Base-by-base conservation (phyloP, 176 grass and related monocot genomes). In the Leersia perrieri region DNA sequence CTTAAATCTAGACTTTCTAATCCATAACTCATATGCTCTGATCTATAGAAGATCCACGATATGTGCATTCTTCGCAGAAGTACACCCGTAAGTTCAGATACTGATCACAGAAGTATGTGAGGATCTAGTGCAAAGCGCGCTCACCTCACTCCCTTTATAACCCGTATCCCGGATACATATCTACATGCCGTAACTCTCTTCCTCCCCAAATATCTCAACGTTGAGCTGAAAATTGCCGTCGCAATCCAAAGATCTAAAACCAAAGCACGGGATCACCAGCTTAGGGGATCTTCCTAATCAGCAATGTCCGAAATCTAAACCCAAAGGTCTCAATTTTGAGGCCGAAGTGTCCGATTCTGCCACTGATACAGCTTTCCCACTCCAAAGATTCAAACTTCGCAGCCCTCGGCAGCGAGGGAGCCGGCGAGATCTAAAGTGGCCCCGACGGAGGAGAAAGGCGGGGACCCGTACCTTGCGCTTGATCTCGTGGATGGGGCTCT, bases 401-500 rank as follows among this genome's bases (percentile, higher is more conserved):
- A 83, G 68, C 80, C 29, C 27, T 35, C n/a, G n/a, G 14, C 42
- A 1, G 80, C 42, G 31, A n/a, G n/a, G 31, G 66, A 23, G 31
- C 12, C 15, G 11, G 18, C 63, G 64, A 72, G 77, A 92, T 95
- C 87, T 92, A 75, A 51, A 7, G 45, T 8, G 15, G 44, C 11
- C 28, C 60, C 14, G 75, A 39, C 3, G 62, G 53, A 55, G 22
- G 62, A 77, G 26, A 70, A 39, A 33, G 63, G 32, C 82, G 33
- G 23, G 72, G n/a, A n/a, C 5, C 40, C 63, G 39, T 73, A 97
- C 94, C 94, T 97, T 97, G 14, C 90, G 76, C 90, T 98, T 98
- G 90, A 93, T 93, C 84, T 95, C 92, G 77, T 98, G 86, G 87
- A 99, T 60, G 63, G 90, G 70, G 29, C 31, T 89, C 20, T 88